Conservation (phyloP, 352 stramenopile species). For the Pseudoperonospora humuli region DNA sequence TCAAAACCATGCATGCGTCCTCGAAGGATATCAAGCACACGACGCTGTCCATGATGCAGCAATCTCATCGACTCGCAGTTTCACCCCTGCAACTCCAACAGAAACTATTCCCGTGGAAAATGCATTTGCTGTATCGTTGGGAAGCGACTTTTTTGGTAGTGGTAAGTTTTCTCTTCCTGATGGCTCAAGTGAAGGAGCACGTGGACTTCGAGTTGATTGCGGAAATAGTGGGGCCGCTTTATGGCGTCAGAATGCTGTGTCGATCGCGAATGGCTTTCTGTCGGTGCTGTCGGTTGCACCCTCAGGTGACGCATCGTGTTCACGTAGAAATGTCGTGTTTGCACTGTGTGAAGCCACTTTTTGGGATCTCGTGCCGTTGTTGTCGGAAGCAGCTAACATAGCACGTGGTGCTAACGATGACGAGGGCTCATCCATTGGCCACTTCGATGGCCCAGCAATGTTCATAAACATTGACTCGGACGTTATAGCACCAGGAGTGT, state of each 20-base stretch:
- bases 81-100: slow-evolving; percentile 18
- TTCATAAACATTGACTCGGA: slow-evolving; percentile 33
- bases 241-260: slow-evolving; percentile 42
- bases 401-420: slow-evolving; percentile 6
- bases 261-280: slow-evolving; percentile 42
- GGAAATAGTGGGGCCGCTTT: slow-evolving; percentile 28
- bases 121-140: slow-evolving; percentile 30
- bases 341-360: slow-evolving; percentile 60
- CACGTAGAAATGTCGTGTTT: slow-evolving; percentile 35
- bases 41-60: slow-evolving; percentile 15
- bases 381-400: slow-evolving; percentile 41
- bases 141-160: slow-evolving; percentile 33
- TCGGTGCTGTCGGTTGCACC: slow-evolving; percentile 32
- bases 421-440: slow-evolving; percentile 7
- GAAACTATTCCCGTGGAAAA: slow-evolving; percentile 36
- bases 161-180: slow-evolving; percentile 34
- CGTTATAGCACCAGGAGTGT: slow-evolving; percentile 9
- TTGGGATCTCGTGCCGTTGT: slow-evolving; percentile 53
- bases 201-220: slow-evolving; percentile 22
- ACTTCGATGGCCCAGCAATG: slow-evolving; percentile 29
- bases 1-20: slow-evolving; percentile 68
- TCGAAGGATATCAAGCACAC: slow-evolving; percentile 30
- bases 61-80: slow-evolving; percentile 19
- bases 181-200: slow-evolving; percentile 5
- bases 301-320: slow-evolving; percentile 6